A percentile compares a stretch with the other conserved stretches of the same genome.
Conservation (phyloP, 2,329 filamentous ascomycete genomes). For the Aureobasidium sp. region DNA sequence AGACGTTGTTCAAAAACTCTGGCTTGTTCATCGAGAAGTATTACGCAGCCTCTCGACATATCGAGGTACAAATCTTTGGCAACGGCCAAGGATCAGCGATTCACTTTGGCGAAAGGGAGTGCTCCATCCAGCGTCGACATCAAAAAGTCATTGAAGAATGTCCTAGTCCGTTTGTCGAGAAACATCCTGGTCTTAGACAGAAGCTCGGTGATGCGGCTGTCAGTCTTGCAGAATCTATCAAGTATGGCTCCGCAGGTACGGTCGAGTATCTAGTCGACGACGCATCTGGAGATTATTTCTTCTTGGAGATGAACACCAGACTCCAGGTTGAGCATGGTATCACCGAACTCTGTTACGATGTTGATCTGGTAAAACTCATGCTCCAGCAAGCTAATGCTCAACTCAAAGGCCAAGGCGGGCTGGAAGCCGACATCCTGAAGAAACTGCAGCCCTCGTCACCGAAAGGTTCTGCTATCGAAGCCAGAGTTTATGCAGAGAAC, state of each 20-base stretch:
- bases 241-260: conserved; percentile 79
- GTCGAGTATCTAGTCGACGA: conserved; percentile 89
- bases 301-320: conserved; percentile 54
- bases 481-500: conserved; percentile 51
- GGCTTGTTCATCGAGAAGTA: conserved; percentile 82
- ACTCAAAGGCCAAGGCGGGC: conserved; percentile 38
- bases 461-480: conserved; percentile 46
- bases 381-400: conserved; percentile 48
- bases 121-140: conserved; percentile 77
- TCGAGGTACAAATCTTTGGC: conserved; percentile 87
- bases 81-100: conserved; percentile 73
- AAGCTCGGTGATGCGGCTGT: conserved; percentile 63
- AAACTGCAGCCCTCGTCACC: conserved; percentile 38
- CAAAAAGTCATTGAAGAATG: conserved; percentile 91
- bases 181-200: conserved; percentile 49
- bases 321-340: conserved; percentile 54
- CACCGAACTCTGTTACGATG: conserved; percentile 49
- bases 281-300: conserved; percentile 69
- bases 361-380: conserved; percentile 52
- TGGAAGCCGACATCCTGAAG: conserved; percentile 37
- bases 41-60: conserved; percentile 70
- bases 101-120: conserved; percentile 81
- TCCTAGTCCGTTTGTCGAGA: conserved; percentile 61
- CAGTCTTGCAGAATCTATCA: conserved; percentile 49
- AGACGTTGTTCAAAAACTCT: conserved; percentile 73